Evolutionary conservation across 1,139 yeast species (phyloP), one percentile per base, ranked within the genome.

Genomic region (Candida pseudoviswanathii): DNA sequence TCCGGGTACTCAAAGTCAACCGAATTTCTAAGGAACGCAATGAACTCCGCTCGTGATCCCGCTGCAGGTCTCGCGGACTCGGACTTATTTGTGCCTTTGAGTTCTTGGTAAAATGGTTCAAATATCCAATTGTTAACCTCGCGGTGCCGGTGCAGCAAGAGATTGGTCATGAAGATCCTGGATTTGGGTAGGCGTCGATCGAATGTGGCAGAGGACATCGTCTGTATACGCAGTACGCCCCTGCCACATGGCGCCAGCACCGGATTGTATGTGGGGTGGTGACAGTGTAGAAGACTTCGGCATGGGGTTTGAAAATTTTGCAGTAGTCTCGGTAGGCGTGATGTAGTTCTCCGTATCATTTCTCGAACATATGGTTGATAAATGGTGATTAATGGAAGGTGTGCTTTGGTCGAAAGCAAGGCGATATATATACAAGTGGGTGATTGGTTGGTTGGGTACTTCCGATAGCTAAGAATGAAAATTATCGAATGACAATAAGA

Each of bases 51-150:
- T 22, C 11, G 22, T 22, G 39, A 36, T 22, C 39, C 39, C 2
- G 7, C 24, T 2, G 3, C 11, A 4, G 39, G 30, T 37, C 27
- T 25, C 11, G 9, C 11, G 4, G 10, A 25, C 41, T 10, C 21
- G n/a, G 4, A 24, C 24, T 22, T 36, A 5, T 37, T 25, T 21
- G 8, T 10, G n/a, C 5, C 25, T 7, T 25, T 25, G n/a, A n/a
- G n/a, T n/a, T n/a, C n/a, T n/a, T n/a, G n/a, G n/a, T n/a, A n/a
- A n/a, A n/a, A n/a, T 9, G 42, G 43, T 41, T 58, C 58, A 25
- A 48, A 45, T 6, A 63, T 48, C 36, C 62, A 50, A 24, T 51
- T 49, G 33, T 57, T 55, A 25, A 59, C 53, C 34, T 52, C 55
- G 5, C 56, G 45, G 42, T 57, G 59, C 33, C 51, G 41, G 27